Evolutionary conservation across 805 yeast species (phyloP).

Genomic region (Hanseniaspora singularis): DNA sequence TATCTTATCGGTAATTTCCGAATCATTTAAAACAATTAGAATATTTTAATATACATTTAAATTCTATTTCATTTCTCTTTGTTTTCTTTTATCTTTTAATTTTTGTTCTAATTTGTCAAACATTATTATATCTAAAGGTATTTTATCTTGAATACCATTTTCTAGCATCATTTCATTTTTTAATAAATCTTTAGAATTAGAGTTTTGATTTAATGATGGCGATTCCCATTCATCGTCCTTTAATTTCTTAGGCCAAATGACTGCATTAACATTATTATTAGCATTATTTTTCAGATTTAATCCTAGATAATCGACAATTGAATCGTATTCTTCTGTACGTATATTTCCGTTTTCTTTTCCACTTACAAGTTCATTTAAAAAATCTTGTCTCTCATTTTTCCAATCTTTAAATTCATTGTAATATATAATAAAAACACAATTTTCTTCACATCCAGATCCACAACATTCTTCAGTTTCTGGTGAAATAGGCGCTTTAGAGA

Average conservation of each 20-base stretch:
- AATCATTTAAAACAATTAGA: too few relatives aligned
- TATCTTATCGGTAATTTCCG: too few relatives aligned
- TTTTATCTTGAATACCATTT: background rate
- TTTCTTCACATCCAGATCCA: constrained; percentile 82
- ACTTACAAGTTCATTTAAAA: constrained; percentile 2
- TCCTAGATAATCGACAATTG: constrained; percentile 6
- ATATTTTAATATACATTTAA: too few relatives aligned
- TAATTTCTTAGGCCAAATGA: background rate
- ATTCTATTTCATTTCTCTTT: background rate
- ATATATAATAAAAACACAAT: constrained; percentile 92
- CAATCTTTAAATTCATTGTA: constrained; percentile 81
- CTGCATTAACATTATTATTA: background rate
- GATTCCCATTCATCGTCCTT: constrained; percentile 9
- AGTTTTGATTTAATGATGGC: background rate
- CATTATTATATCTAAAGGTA: constrained; percentile 10
- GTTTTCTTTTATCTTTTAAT: background rate
- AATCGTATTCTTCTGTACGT: background rate
- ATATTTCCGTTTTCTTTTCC: background rate
- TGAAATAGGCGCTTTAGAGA: constrained; percentile 49
- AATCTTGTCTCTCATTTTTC: constrained; percentile 40
- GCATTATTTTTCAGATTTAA: background rate
- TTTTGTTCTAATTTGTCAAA: constrained; percentile 11
- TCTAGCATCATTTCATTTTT: constrained; percentile 1
- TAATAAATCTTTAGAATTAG: background rate
- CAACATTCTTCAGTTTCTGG: constrained; percentile 89